phyloP scores from a whole-genome alignment of 2,329 filamentous ascomycete genomes.

The Zarea fungicola region DNA sequence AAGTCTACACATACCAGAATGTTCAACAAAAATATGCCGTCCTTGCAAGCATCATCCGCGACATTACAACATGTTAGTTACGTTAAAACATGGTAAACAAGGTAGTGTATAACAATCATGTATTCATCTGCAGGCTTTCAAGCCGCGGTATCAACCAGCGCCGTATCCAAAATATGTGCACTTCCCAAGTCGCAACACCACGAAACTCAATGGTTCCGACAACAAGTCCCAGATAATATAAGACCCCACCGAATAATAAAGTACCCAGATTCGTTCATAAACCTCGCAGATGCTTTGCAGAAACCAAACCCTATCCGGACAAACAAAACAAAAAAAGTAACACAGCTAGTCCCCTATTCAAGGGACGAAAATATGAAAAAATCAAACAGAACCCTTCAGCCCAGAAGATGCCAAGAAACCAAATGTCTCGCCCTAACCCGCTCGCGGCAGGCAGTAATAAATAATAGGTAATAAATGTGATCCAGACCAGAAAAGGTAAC shows the following conservation, averaged over 20 bases:
- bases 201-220: constrained; percentile 7
- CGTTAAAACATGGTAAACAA: not conserved
- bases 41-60: too few species aligned
- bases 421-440: constrained; percentile 9
- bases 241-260: constrained; percentile 3
- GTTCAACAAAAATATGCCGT: too few species aligned
- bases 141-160: constrained; percentile 15
- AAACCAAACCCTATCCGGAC: constrained; percentile 8
- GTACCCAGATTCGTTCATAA: constrained; percentile 14
- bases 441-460: constrained; percentile 12
- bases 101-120: constrained; percentile 11
- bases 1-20: too few species aligned
- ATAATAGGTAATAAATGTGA: constrained; percentile 13
- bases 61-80: not conserved
- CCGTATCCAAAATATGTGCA: constrained; percentile 12
- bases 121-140: constrained; percentile 15
- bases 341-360: constrained; percentile 13
- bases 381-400: constrained; percentile 10
- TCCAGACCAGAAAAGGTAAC: constrained; percentile 6
- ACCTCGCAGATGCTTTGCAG: constrained; percentile 25
- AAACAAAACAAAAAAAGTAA: constrained; percentile 24
- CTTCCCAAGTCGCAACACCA: constrained; percentile 12
- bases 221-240: constrained; percentile 11
- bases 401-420: constrained; percentile 10
- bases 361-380: constrained; percentile 4